Base-by-base conservation (phyloP, 306 rosid genomes). In the Lotus japonicus region DNA sequence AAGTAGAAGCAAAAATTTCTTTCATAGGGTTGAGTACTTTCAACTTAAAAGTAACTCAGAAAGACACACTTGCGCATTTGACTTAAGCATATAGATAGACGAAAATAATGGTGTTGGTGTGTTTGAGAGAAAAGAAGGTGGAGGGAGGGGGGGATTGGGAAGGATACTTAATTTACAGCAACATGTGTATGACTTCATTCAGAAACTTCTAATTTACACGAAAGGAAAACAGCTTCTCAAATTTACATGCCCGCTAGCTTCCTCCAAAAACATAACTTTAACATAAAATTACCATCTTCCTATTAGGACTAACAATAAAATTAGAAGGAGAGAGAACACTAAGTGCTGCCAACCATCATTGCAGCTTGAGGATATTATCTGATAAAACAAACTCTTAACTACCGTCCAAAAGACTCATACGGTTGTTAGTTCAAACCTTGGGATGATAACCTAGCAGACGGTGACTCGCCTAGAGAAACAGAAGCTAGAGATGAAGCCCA, bases 401-500 rank as follows among this genome's bases (percentile, higher is more conserved):
- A 74, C 77, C 79, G 83, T 83, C 78, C 53, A 71, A 64, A 68
- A 18, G 51, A 18, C 84, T 46, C 1, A 10, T 16, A 44, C 64
- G 44, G 63, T 65, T 80, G 66, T 70, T 23, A 80, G 60, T 80
- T 70, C 71, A 58, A 70, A 80, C 78, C 65, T 72, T 64, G 67
- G 48, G 72, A 58, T 8, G 81, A 73, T 3, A 69, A 65, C 70
- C 83, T 80, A 28, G 81, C 82, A 0, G 82, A 84, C 10, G 90
- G 78, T 3, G 94, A 82, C 68, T 90, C 77, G 1, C 92, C 88
- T 41, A 86, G 76, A 23, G 97, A 85, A 60, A 91, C 97, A 5
- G 92, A 86, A 58, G 90, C 85, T 46, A 90, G 66, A 64, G 96
- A 88, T 11, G 97, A 88, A 5, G 92, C 95, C 97, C 88, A 91